Evolutionary conservation across 148 eudicot species (phyloP), one percentile per base, ranked within the genome.

Genomic region (Chenopodium formosanum): DNA sequence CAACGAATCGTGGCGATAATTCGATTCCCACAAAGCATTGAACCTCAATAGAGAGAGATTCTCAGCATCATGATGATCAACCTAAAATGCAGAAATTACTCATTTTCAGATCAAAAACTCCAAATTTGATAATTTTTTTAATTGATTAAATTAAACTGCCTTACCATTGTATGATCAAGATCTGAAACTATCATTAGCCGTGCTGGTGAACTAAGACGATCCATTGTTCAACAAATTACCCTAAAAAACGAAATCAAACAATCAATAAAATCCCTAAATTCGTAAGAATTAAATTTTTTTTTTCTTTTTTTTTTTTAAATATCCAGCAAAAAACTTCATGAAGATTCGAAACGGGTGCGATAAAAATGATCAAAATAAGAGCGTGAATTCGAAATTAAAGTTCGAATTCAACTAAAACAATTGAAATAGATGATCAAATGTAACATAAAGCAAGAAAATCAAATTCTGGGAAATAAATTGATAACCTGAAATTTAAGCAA

Each of bases 81-180:
- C 94, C 94, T 91, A 75, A 75, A 19, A 58, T 22, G 7, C 75
- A 84, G 20, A 74, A 68, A 29, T 25, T 64, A 84, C 11, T 10
- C 16, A n/a, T 19, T 75, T 58, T 68, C 17, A 66, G 66, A n/a
- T 74, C 4, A 62, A 20, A 20, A 62, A 62, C 63, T 2, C 9
- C 27, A 72, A 73, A 47, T 32, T 2, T 3, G 1, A 53, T 29
- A 9, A 31, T 27, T 67, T 34, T 68, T 9, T 63, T 9, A 70
- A 58, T 53, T 22, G 58, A 25, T 40, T 7, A 2, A 20, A 56
- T 31, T 9, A 2, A 29, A 56, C 62, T 5, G 71, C 86, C n/a
- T 16, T 40, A 91, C 94, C 94, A 91, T 91, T 37, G 94, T 91
- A 80, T 91, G 94, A 82, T 91, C 94, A 74, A 91, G 92, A 87